Percentiles rank a stretch among this genome's conserved stretches.
These are phyloP conservation scores for Austroboletus niveus DNA, from an alignment of 1,284 basidiomycete genomes.

Conservation along the genomic window DNA sequence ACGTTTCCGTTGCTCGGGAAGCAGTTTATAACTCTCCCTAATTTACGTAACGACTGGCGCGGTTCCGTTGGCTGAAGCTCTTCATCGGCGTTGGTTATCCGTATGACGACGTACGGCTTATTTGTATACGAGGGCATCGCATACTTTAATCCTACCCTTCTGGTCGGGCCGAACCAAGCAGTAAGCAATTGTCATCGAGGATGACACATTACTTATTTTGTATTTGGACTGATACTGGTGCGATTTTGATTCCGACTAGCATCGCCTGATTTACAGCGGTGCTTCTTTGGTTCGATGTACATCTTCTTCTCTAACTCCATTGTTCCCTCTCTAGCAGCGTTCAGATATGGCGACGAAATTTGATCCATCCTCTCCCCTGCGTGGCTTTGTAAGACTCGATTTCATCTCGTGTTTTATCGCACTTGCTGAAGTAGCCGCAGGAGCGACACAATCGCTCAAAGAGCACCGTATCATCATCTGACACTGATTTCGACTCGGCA, in stretches of 20 bases:
- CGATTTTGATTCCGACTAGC: conserved; percentile 15
- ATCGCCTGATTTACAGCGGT: neutral
- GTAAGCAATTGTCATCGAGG: conserved; percentile 5
- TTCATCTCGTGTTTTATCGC: neutral
- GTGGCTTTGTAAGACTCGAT: conserved; percentile 12
- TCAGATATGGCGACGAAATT: conserved; percentile 14
- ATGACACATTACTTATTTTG: neutral
- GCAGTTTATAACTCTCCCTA: conserved; percentile 87
- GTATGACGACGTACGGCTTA: conserved; percentile 36
- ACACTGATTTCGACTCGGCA: conserved; percentile 23
- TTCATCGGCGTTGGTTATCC: conserved; percentile 71
- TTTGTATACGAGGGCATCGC: neutral
- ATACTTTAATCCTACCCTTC: neutral
- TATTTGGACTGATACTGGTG: neutral
- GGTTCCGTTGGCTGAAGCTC: conserved; percentile 57
- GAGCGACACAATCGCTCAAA: conserved; percentile 19
- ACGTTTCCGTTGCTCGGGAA: conserved; percentile 47
- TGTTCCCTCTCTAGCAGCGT: neutral
- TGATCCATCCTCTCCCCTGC: conserved; percentile 14
- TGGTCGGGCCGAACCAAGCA: neutral
- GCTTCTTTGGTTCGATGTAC: neutral
- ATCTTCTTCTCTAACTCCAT: neutral
- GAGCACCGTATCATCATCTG: conserved; percentile 24
- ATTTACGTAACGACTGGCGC: conserved; percentile 81
- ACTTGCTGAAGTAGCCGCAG: conserved; percentile 8